Percentiles rank a stretch among this genome's conserved stretches.
Conservation (phyloP, 1,284 basidiomycete genomes). For the Microbotryum violaceum region DNA sequence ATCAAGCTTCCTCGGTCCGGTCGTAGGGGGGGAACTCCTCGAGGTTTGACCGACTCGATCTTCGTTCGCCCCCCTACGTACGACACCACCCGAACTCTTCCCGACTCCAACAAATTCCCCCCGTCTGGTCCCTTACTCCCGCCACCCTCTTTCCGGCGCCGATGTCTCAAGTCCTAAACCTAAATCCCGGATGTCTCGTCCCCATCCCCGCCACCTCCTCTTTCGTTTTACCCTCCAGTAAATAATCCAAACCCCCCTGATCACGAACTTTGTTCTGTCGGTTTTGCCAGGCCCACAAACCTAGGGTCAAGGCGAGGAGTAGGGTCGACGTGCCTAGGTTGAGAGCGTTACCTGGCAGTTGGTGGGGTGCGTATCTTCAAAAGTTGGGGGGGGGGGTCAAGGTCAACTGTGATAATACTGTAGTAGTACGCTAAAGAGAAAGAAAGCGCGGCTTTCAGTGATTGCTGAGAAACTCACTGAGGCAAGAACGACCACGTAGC, state of each 20-base stretch:
- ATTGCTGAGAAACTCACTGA: neutral
- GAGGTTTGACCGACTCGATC: no score
- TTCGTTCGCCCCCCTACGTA: no score
- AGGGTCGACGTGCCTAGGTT: slow-evolving; percentile 24
- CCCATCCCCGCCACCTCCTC: slow-evolving; percentile 19
- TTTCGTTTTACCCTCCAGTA: slow-evolving; percentile 22
- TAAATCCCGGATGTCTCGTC: slow-evolving; percentile 20
- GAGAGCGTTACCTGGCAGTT: slow-evolving; percentile 22
- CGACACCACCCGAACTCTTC: no score
- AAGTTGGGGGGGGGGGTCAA: neutral
- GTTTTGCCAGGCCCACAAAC: slow-evolving; percentile 16
- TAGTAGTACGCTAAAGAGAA: no score
- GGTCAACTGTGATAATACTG: neutral
- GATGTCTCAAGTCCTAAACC: slow-evolving; percentile 8
- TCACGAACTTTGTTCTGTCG: slow-evolving; percentile 27
- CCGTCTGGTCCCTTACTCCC: no score
- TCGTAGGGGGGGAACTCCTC: no score
- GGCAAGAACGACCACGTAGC: slow-evolving; percentile 31
- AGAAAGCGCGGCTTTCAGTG: no score
- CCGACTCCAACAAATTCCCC: no score
- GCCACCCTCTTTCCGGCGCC: no score
- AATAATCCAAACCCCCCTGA: slow-evolving; percentile 13
- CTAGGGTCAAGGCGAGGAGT: slow-evolving; percentile 20
- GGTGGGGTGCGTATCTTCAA: slow-evolving; percentile 4
- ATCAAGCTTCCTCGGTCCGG: no score